Conservation (phyloP, 208 protist species). For the Leishmania major region DNA sequence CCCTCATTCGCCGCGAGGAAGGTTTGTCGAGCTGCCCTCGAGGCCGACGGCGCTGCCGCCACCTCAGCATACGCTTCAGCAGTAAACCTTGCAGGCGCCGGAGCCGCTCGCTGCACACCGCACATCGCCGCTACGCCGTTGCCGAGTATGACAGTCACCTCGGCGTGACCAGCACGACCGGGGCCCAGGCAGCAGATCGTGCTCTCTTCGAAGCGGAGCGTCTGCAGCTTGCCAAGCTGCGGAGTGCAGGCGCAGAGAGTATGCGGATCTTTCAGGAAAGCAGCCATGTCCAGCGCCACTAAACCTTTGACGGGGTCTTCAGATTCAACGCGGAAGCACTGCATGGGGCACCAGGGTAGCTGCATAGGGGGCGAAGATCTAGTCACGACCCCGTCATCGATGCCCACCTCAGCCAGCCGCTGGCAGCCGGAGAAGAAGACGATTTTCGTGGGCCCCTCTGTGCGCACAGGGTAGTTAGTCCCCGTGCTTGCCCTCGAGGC, state of each 20-base stretch:
- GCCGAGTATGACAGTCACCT: conserved; percentile 64
- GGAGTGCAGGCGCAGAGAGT: conserved; percentile 40
- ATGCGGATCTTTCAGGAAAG: conserved; percentile 23
- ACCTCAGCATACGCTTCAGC: not conserved
- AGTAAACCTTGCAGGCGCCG: not conserved
- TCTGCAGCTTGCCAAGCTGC: conserved; percentile 35
- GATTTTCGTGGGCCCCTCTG: conserved; percentile 24
- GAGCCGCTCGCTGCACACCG: conserved; percentile 17
- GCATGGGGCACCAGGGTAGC: conserved; percentile 24
- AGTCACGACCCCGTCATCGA: conserved; percentile 12
- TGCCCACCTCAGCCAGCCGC: conserved; percentile 44
- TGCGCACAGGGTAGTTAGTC: conserved; percentile 8
- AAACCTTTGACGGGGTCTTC: not conserved
- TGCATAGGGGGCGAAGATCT: not conserved
- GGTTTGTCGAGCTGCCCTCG: conserved; percentile 2
- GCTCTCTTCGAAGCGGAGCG: conserved; percentile 40
- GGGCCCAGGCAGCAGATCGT: conserved; percentile 40
- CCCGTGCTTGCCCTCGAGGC: conserved; percentile 14
- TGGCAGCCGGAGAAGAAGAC: conserved; percentile 62
- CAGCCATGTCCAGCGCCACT: conserved; percentile 30
- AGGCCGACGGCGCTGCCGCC: not conserved
- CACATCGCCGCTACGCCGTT: conserved; percentile 53
- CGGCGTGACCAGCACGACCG: conserved; percentile 37
- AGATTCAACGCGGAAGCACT: conserved; percentile 31
- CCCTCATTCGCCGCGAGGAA: conserved; percentile 19